Conservation (phyloP, 495 filamentous ascomycete genomes). For the Hypoxylon fragiforme region DNA sequence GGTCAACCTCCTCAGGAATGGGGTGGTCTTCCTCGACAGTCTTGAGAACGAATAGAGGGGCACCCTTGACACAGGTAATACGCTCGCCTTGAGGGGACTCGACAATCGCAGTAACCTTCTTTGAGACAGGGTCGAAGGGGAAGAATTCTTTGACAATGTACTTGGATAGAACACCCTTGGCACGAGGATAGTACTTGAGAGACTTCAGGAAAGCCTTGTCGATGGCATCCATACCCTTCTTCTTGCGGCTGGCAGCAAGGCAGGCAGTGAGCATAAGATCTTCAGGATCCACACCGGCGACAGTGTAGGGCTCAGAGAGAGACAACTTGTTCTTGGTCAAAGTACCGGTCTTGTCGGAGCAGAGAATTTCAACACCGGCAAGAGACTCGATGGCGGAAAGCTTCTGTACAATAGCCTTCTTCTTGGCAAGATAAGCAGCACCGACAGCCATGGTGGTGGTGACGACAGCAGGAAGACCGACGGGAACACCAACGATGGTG, state of each 20-base stretch:
- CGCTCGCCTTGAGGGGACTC: slow-evolving; percentile 78
- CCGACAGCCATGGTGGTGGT: slow-evolving; percentile 97
- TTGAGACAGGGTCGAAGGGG: slow-evolving; percentile 92
- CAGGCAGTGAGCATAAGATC: slow-evolving; percentile 92
- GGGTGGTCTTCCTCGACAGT: slow-evolving; percentile 81
- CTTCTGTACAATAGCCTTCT: slow-evolving; percentile 96
- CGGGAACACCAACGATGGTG: slow-evolving; percentile 91
- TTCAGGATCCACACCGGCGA: slow-evolving; percentile 74
- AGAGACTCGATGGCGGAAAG: slow-evolving; percentile 92
- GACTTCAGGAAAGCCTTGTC: slow-evolving; percentile 92
- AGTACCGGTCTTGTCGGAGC: slow-evolving; percentile 96
- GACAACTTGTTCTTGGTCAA: slow-evolving; percentile 92
- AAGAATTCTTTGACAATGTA: slow-evolving; percentile 80
- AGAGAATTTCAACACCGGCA: slow-evolving; percentile 93
- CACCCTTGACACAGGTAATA: slow-evolving; percentile 88
- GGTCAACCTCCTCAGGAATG: slow-evolving; percentile 71
- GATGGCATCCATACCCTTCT: slow-evolving; percentile 93
- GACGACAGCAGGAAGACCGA: slow-evolving; percentile 93
- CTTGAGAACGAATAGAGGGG: slow-evolving; percentile 80
- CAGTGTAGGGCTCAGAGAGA: slow-evolving; percentile 79
- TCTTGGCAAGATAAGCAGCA: slow-evolving; percentile 89
- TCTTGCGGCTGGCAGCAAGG: slow-evolving; percentile 88
- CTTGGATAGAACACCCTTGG: slow-evolving; percentile 72
- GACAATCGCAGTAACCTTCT: slow-evolving; percentile 86
- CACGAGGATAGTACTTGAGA: slow-evolving; percentile 75